Base-by-base conservation (phyloP, 345 rosid genomes). In the Syzygium aqueum region DNA sequence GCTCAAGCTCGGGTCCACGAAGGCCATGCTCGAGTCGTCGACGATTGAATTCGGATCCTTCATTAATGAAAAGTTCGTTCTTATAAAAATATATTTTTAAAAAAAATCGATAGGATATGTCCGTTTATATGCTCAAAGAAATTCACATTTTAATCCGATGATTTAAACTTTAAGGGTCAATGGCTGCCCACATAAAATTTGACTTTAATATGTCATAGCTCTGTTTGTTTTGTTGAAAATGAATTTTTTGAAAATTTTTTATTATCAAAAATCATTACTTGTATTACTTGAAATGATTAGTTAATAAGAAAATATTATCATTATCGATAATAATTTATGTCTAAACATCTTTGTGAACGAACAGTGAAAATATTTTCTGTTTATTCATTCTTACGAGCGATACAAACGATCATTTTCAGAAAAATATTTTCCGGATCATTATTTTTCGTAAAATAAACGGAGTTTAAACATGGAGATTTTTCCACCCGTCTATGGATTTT, bases 131-230 rank as follows among this genome's bases (percentile, higher is more conserved):
- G 67, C 0, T 0, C 33, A 59, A 27, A 12, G 7, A 59, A 59
- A 25, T 59, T 27, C 33, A 5, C 67, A 59, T 12, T 59, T 59
- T 27, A 27, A 27, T 59, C 2, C 3, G 2, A 27, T 4, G 6
- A 59, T 27, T 27, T 59, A 27, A 59, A 12, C 30, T 59, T 7
- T 27, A 1, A 61, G 73, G 73, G 3, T n/a, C 7, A n/a, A 61
- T 0, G 0, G 3, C 6, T 14, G 15, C 0, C 4, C 9, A 1
- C 73, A 61, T 57, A 25, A 57, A 57, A 8, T 25, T 11, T 0
- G 17, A 27, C 2, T 3, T n/a, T 15, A n/a, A 61, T 51, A 51
- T 61, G 2, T 27, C 16, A 59, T 25, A 12, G 1, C 30, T 59
- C 0, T 14, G 11, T 59, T 25, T 27, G 27, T 59, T 11, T 59